Evolutionary conservation across 805 yeast genomes (phyloP).

Genomic region (Yarrowia osloensis): DNA sequence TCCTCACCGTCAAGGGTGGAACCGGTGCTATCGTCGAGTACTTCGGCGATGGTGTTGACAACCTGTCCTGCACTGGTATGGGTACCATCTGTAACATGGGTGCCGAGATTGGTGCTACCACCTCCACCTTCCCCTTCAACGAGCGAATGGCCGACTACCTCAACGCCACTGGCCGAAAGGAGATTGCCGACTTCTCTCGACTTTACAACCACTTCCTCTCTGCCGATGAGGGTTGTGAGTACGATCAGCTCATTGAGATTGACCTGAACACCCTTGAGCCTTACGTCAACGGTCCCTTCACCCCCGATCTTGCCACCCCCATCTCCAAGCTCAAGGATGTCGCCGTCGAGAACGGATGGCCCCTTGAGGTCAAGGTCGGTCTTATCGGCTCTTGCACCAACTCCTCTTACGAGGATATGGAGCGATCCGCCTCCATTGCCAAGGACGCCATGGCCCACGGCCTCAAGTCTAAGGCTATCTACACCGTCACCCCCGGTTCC

Average conservation of each 20-base stretch:
- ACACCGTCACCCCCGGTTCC: constrained; percentile 96
- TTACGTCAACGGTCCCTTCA: constrained; percentile 95
- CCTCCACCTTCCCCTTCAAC: constrained; percentile 96
- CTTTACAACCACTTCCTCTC: constrained; percentile 60
- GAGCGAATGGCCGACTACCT: constrained; percentile 84
- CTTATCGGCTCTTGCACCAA: constrained; percentile 98
- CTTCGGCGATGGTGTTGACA: constrained; percentile 91
- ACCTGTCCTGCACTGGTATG: constrained; percentile 97
- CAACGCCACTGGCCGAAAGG: constrained; percentile 79
- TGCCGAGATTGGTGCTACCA: constrained; percentile 98
- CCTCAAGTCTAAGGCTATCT: constrained; percentile 85
- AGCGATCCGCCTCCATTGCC: constrained; percentile 91
- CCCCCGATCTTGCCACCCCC: constrained; percentile 97
- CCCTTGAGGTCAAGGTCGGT: constrained; percentile 88
- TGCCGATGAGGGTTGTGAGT: constrained; percentile 92
- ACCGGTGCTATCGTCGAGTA: constrained; percentile 96
- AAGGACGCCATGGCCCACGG: constrained; percentile 90
- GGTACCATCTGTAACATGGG: constrained; percentile 99
- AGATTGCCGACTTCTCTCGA: constrained; percentile 80
- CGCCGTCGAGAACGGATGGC: constrained; percentile 88
- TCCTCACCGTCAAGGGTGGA: constrained; percentile 96
- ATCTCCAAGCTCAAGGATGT: constrained; percentile 82
- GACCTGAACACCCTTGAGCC: constrained; percentile 90
- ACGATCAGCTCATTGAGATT: constrained; percentile 90
- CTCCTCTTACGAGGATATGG: constrained; percentile 98